Conservation (phyloP, 495 filamentous ascomycete genomes). For the Tuber umbilicatum region DNA sequence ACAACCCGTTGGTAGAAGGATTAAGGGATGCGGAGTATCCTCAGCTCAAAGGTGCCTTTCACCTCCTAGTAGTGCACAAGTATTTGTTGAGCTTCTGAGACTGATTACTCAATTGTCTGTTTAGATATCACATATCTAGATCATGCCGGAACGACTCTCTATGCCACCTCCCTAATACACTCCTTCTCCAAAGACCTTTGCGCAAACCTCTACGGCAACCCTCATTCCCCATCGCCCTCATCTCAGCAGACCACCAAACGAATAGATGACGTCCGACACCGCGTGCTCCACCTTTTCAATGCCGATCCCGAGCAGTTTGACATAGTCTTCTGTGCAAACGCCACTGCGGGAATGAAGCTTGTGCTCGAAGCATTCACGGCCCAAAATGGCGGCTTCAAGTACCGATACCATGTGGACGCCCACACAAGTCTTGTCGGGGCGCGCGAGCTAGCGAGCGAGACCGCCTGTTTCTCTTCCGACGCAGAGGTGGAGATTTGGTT, state of each 20-base stretch:
- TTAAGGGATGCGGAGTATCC: conserved; percentile 73
- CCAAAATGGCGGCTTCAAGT: conserved; percentile 62
- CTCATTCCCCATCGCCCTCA: conserved; percentile 76
- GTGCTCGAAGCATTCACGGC: conserved; percentile 68
- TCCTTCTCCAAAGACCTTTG: conserved; percentile 68
- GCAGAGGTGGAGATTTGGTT: conserved; percentile 66
- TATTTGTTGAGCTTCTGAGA: conserved; percentile 4
- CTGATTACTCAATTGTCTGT: conserved; percentile 22
- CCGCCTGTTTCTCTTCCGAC: conserved; percentile 61
- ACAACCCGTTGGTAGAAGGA: conserved; percentile 60
- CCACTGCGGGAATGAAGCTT: conserved; percentile 84
- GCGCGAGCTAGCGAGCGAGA: conserved; percentile 60
- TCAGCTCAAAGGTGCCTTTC: conserved; percentile 61
- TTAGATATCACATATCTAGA: conserved; percentile 77
- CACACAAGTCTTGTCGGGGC: conserved; percentile 87
- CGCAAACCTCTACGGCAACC: conserved; percentile 77
- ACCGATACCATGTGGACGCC: conserved; percentile 72
- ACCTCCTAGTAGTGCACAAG: neutral
- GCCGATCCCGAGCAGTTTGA: conserved; percentile 80
- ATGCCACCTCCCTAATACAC: conserved; percentile 74
- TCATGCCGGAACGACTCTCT: conserved; percentile 82
- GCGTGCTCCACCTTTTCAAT: conserved; percentile 70
- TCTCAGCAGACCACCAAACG: conserved; percentile 68
- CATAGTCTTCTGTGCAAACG: conserved; percentile 84
- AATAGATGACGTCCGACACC: conserved; percentile 68